Evolutionary conservation across 192 early-diverging fungal species (phyloP).

Genomic region (Coemansia sp.): DNA sequence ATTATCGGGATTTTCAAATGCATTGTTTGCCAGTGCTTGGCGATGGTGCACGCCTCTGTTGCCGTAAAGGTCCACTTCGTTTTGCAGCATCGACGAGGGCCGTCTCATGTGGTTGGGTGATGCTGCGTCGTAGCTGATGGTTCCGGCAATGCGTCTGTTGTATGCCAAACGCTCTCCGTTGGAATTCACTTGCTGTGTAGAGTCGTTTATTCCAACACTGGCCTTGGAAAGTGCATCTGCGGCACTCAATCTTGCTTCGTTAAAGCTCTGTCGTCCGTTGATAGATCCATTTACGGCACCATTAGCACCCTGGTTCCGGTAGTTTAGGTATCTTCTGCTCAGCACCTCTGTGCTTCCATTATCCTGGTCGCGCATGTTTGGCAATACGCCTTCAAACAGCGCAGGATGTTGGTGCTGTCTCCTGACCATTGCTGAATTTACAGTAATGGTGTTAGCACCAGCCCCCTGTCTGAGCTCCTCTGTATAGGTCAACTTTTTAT

Average conservation of each 20-base stretch:
- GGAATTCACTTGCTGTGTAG: background rate
- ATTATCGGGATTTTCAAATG: background rate
- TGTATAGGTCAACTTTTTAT: background rate
- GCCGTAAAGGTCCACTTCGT: background rate
- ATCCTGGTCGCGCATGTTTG: constrained; percentile 3
- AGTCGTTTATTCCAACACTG: too few relatives aligned
- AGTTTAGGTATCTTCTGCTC: constrained; percentile 5
- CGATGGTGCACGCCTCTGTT: background rate
- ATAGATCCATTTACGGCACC: background rate
- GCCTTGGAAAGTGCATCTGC: background rate
- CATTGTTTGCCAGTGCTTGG: background rate
- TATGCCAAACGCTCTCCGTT: background rate
- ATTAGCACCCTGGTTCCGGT: constrained; percentile 1
- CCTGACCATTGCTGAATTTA: background rate
- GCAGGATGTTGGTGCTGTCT: background rate
- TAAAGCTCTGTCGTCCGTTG: background rate
- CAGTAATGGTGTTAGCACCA: background rate
- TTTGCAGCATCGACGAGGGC: constrained; percentile 5
- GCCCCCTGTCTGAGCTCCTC: background rate
- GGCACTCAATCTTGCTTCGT: background rate
- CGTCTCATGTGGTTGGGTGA: background rate
- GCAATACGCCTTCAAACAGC: too few relatives aligned
- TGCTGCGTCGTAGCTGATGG: constrained; percentile 2
- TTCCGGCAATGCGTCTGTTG: background rate
- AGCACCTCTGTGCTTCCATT: background rate